A percentile compares a stretch with the other conserved stretches of the same genome.
Evolutionary conservation across 805 yeast genomes (phyloP).

Genomic region (Isabelozyma pseudorhagii): DNA sequence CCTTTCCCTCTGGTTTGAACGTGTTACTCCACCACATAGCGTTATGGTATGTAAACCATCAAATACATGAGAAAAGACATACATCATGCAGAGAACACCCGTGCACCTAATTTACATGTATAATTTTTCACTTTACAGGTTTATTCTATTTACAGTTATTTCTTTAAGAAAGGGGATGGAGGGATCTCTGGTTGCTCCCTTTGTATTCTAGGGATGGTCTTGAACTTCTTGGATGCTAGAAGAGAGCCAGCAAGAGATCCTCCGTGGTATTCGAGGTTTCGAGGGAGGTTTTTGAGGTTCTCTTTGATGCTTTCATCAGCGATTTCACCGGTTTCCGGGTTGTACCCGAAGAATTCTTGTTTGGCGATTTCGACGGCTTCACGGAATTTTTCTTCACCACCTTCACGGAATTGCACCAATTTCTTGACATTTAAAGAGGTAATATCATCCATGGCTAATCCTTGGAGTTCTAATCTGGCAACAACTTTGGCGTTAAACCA

Average conservation of each 20-base stretch:
- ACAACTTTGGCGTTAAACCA: conserved; percentile 80
- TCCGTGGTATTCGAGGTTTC: conserved; percentile 22
- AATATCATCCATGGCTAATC: conserved; percentile 43
- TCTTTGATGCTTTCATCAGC: conserved; percentile 17
- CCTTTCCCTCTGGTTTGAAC: conserved; percentile 41
- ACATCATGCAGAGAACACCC: neutral
- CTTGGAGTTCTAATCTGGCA: conserved; percentile 73
- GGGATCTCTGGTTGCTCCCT: conserved; percentile 18
- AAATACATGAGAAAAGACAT: conserved; percentile 1
- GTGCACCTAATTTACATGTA: neutral
- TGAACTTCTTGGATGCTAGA: conserved; percentile 30
- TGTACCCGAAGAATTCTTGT: conserved; percentile 30
- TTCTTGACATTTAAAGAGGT: conserved; percentile 58
- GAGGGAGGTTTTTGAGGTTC: conserved; percentile 32
- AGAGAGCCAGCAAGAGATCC: conserved; percentile 21
- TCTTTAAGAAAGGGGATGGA: conserved; percentile 26
- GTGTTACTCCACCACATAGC: neutral
- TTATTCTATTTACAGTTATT: neutral
- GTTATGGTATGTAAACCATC: neutral
- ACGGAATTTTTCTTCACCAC: conserved; percentile 54
- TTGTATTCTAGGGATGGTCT: conserved; percentile 24
- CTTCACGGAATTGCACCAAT: conserved; percentile 42
- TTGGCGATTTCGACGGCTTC: conserved; percentile 57
- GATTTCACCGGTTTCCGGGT: conserved; percentile 25
- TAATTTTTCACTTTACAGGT: neutral